Conservation (phyloP, 139 green algal species). For the Micractinium conductrix region DNA sequence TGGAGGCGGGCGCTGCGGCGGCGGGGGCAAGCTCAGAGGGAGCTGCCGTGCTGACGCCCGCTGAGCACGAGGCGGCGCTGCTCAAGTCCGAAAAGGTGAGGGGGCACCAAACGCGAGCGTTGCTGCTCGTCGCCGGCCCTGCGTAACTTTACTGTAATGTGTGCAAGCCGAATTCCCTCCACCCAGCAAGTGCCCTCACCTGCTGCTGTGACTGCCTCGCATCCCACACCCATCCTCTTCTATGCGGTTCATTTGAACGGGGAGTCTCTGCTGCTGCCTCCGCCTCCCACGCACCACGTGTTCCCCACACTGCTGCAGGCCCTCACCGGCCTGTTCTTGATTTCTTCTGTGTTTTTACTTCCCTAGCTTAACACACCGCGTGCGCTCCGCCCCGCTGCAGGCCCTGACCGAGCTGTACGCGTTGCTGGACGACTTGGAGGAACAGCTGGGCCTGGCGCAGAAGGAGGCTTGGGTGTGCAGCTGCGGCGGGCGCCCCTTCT, state of each 20-base stretch:
- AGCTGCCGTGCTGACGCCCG: not conserved
- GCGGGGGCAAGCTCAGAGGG: not conserved
- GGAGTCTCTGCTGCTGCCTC: too few species aligned
- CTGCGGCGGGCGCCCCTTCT: conserved; percentile 5
- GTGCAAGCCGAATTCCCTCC: too few species aligned
- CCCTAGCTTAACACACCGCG: not conserved
- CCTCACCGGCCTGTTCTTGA: not conserved
- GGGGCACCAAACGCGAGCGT: too few species aligned
- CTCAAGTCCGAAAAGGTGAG: conserved; percentile 21
- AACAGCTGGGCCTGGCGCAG: conserved; percentile 19
- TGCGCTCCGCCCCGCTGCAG: not conserved
- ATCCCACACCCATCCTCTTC: too few species aligned
- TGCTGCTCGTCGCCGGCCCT: too few species aligned
- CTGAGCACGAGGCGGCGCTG: not conserved
- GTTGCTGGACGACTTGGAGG: not conserved
- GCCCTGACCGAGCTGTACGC: not conserved
- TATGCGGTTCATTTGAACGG: too few species aligned
- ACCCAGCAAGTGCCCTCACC: too few species aligned
- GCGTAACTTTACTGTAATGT: too few species aligned
- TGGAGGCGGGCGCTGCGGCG: not conserved
- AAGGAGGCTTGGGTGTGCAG: conserved; percentile 7
- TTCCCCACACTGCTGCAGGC: too few species aligned
- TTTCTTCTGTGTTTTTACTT: too few species aligned
- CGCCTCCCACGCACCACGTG: too few species aligned
- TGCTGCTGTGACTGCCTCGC: too few species aligned